Conservation (phyloP, 805 yeast genomes). For the Peterozyma xylosa region DNA sequence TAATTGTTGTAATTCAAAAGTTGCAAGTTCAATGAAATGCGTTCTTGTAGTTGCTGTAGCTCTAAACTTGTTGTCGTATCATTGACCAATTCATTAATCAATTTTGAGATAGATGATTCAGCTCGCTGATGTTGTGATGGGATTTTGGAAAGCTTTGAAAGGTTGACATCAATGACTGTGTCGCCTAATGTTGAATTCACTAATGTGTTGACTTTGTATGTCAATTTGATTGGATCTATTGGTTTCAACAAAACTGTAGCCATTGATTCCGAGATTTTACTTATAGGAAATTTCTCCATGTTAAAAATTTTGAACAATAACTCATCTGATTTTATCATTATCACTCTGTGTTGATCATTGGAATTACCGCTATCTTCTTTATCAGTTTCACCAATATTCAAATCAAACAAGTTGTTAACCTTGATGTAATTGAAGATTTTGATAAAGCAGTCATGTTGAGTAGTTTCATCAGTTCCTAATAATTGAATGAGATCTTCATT, state of each 20-base stretch:
- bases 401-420: constrained; percentile 26
- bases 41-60: constrained; percentile 24
- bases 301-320: constrained; percentile 36
- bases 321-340: constrained; percentile 33
- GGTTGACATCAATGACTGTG: constrained; percentile 66
- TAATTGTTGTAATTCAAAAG: constrained; percentile 48
- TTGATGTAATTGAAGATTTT: constrained; percentile 27
- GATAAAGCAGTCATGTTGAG: constrained; percentile 72
- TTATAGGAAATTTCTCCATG: constrained; percentile 51
- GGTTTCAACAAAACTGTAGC: constrained; percentile 66
- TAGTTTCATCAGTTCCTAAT: constrained; percentile 69
- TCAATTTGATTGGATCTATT: constrained; percentile 69
- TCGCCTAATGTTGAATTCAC: constrained; percentile 77
- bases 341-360: constrained; percentile 7
- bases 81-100: constrained; percentile 34
- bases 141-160: constrained; percentile 30
- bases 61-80: constrained; percentile 34
- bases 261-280: constrained; percentile 63
- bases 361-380: constrained; percentile 12
- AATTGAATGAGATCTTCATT: constrained; percentile 56
- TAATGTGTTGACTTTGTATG: constrained; percentile 71
- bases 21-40: constrained; percentile 38
- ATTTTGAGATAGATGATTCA: constrained; percentile 31
- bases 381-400: constrained; percentile 12
- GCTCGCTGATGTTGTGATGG: constrained; percentile 27